These are phyloP conservation scores for Neobulgaria alba DNA, from an alignment of 2,329 filamentous ascomycete genomes.

Conservation along the genomic window DNA sequence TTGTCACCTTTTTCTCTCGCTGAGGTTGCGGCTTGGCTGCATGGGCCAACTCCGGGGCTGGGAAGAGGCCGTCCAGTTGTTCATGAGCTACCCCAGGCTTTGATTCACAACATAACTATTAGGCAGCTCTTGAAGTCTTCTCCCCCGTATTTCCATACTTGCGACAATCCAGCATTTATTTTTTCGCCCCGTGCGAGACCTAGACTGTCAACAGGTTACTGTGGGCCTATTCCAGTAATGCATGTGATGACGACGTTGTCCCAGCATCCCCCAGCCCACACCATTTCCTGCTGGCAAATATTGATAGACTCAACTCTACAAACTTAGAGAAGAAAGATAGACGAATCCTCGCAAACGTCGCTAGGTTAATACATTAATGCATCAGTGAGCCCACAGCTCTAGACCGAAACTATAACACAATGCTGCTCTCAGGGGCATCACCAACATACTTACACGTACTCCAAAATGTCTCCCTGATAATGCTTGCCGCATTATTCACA, in stretches of 20 bases:
- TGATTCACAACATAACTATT: too few species aligned
- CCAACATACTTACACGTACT: constrained; percentile 31
- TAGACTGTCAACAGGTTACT: background rate
- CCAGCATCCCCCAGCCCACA: background rate
- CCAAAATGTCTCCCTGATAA: constrained; percentile 40
- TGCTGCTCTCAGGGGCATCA: constrained; percentile 14
- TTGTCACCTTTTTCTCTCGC: background rate
- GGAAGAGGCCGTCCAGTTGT: constrained; percentile 15
- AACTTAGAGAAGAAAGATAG: too few species aligned
- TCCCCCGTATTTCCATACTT: background rate
- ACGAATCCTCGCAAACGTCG: too few species aligned
- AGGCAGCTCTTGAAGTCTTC: background rate
- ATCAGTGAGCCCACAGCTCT: background rate
- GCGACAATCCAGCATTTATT: background rate
- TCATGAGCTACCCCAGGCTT: constrained; percentile 12
- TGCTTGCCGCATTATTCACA: constrained; percentile 13
- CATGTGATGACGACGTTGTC: background rate
- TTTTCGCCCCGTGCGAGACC: background rate
- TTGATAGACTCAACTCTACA: too few species aligned
- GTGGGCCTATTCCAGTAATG: background rate
- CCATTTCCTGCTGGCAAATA: background rate
- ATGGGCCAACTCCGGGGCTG: constrained; percentile 15
- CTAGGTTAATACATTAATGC: background rate
- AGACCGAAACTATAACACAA: background rate
- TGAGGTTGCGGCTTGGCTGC: background rate